phyloP scores from a whole-genome alignment of 148 eudicot species.

The Vaccinium myrtillus region DNA sequence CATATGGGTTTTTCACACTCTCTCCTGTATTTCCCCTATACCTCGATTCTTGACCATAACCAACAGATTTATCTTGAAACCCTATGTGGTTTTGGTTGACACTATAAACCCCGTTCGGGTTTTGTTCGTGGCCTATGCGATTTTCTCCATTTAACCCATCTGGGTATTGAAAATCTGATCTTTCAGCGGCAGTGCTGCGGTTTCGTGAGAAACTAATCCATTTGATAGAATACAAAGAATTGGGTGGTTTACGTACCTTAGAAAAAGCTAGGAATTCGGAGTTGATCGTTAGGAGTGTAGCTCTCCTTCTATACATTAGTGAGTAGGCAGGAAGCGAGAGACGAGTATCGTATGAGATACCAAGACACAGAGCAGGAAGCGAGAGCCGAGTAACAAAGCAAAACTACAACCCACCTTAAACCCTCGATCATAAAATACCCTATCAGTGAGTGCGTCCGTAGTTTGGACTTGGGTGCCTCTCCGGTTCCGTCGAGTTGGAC shows the following conservation, averaged over 20 bases:
- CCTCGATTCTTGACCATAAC: too few relatives aligned
- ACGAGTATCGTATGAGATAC: too few relatives aligned
- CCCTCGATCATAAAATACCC: too few relatives aligned
- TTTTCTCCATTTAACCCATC: constrained; percentile 18
- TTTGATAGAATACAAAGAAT: constrained; percentile 12
- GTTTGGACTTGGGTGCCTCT: too few relatives aligned
- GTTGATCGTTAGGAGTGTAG: constrained; percentile 28
- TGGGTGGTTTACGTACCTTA: constrained; percentile 31
- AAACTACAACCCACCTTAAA: too few relatives aligned
- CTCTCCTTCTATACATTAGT: constrained; percentile 44
- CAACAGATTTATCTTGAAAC: too few relatives aligned
- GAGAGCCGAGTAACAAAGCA: too few relatives aligned
- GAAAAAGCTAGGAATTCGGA: constrained; percentile 17
- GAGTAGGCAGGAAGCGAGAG: neutral
- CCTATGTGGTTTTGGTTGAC: too few relatives aligned
- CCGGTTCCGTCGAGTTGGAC: too few relatives aligned
- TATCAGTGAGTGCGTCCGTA: too few relatives aligned
- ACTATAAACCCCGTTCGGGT: neutral
- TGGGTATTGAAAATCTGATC: constrained; percentile 28
- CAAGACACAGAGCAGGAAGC: too few relatives aligned
- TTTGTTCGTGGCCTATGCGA: constrained; percentile 12
- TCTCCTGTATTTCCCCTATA: too few relatives aligned
- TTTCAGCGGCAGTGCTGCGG: constrained; percentile 40
- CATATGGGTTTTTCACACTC: neutral
- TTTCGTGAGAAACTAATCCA: constrained; percentile 22